These are phyloP conservation scores for Quercus rubra DNA, from an alignment of 306 rosid genomes.

Conservation along the genomic window DNA sequence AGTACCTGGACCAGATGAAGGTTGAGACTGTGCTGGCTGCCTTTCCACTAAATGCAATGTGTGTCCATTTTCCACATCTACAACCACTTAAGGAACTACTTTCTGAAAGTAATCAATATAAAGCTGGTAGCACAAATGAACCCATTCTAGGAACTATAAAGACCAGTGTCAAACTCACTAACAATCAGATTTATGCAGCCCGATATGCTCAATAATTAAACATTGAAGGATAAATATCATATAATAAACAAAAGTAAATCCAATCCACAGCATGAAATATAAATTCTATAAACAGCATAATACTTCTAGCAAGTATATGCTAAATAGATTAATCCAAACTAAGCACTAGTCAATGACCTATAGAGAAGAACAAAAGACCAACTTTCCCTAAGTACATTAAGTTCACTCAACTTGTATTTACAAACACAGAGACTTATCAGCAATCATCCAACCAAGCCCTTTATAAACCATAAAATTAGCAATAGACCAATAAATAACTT, in stretches of 20 bases:
- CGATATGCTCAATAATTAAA: background rate
- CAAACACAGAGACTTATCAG: background rate
- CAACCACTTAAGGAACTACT: conserved; percentile 46
- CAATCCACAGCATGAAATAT: background rate
- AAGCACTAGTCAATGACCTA: background rate
- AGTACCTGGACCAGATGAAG: conserved; percentile 44
- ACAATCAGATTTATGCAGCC: background rate
- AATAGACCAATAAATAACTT: background rate
- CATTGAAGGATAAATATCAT: background rate
- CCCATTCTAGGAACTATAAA: background rate
- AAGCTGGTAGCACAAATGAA: background rate
- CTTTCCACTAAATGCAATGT: conserved; percentile 95
- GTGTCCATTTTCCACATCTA: conserved; percentile 93
- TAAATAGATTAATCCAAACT: background rate
- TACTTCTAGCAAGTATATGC: background rate
- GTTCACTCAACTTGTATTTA: background rate
- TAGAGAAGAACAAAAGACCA: background rate
- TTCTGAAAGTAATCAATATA: conserved; percentile 10
- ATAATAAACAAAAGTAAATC: no score
- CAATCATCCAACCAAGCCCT: background rate
- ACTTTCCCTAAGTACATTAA: no score
- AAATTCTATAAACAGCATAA: background rate
- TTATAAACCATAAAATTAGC: background rate
- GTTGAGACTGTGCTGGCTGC: conserved; percentile 68
- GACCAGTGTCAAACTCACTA: background rate